Base-by-base conservation (phyloP, 2,329 filamentous ascomycete genomes). In the Aspergillaceae sp. region DNA sequence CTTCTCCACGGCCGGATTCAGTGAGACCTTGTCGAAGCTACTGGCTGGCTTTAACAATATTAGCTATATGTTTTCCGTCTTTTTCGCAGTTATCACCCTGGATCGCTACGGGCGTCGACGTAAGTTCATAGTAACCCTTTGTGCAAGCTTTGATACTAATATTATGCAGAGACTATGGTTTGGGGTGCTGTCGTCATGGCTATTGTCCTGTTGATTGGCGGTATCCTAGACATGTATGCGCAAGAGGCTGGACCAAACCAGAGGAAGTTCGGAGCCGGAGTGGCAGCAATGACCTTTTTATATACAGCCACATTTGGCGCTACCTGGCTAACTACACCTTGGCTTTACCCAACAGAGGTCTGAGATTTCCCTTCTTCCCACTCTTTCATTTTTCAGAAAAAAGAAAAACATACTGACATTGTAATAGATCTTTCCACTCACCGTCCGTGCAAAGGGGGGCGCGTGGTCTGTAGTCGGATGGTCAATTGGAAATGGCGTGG, bases 401-500 rank as follows among this genome's bases (percentile, higher is more conserved):
- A 19, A 19, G 10, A 9, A 7, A n/a, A 40, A 40, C 3, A 29
- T n/a, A 40, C 19, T 40, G 7, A 40, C 26, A 29, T 11, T 9
- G 19, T 5, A 40, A 40, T 40, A 40, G 37, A 86, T 86, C 43
- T 86, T 85, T 53, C 82, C 83, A 0, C 65, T 85, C 0, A 74
- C 82, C 52, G 74, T 85, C 0, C 74, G 83, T 10, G 83, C 83
- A 0, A 82, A 83, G 56, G 84, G 83, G 3, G 86, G 86, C 48
- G 82, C 83, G 0, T 86, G 78, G 75, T 82, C 83, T 9, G 82
- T 87, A 0, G 74, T 84, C 0, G 83, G 83, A 0, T 87, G 83
- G 83, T 76, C 72, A 1, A 83, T 86, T 42, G 83, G 83, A 0
- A 85, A 85, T 51, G 82, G 81, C 58, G 40, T 48, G 57, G 36